Percentiles rank a stretch among this genome's conserved stretches.
These are phyloP conservation scores for Populus hybrid DNA, from an alignment of 441 rosid species.

Conservation along the genomic window DNA sequence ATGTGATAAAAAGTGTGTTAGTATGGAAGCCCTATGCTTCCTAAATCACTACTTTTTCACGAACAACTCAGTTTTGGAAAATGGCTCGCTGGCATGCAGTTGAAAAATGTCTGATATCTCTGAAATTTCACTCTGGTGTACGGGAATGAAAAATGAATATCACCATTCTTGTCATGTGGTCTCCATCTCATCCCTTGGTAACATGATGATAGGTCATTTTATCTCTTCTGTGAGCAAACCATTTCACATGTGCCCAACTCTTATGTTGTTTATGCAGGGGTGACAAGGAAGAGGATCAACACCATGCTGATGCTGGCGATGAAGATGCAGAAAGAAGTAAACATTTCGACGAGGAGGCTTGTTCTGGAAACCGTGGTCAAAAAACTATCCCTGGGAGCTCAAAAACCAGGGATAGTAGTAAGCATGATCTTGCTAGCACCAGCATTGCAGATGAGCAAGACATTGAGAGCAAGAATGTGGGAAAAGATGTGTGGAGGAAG, in stretches of 20 bases:
- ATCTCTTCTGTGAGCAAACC: neutral
- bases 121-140: neutral
- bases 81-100: neutral
- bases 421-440: conserved; percentile 8
- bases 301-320: conserved; percentile 24
- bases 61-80: neutral
- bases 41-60: neutral
- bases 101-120: neutral
- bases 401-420: conserved; percentile 19
- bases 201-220: neutral
- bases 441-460: conserved; percentile 7
- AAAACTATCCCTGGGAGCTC: conserved; percentile 22
- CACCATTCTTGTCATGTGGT: neutral
- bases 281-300: conserved; percentile 47
- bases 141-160: neutral
- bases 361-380: conserved; percentile 13
- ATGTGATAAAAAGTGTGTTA: neutral
- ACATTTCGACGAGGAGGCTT: conserved; percentile 41
- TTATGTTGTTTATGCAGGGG: conserved; percentile 35
- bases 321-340: conserved; percentile 43
- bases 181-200: neutral
- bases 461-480: conserved; percentile 7
- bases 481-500: conserved; percentile 20
- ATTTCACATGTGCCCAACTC: neutral
- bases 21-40: neutral